Evolutionary conservation across 2,329 filamentous ascomycete genomes (phyloP), one percentile per base, ranked within the genome.

Genomic region (Aspergillus pseudoglaucus): DNA sequence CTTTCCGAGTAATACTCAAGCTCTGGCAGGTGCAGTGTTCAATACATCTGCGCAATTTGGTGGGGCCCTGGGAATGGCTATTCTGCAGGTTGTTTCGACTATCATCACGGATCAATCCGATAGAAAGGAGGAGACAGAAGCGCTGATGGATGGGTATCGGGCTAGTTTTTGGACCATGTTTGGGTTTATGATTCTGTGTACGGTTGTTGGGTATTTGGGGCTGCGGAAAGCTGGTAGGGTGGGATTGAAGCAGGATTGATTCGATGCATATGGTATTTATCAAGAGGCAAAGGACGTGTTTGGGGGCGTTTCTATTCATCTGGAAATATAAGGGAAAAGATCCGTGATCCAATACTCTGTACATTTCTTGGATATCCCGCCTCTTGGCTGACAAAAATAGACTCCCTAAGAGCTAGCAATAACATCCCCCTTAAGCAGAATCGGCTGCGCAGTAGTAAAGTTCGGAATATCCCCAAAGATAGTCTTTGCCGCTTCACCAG

Each of bases 21-120:
- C 77, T 0, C 65, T 84, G 0, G 80, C 79, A 0, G 82, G 81
- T 0, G 80, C 78, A 0, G 80, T 84, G 0, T 84, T 83, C 60
- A 82, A 81, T 51, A 81, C 79, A 0, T 68, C 77, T 0, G 65
- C 72, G 0, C 79, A 83, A 52, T 75, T 83, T 47, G 80, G 80
- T 0, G 74, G 71, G 15, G 72, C 74, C 0, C 66, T 82, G 1
- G 78, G 77, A 0, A 58, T 82, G 3, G 76, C 77, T 6, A 60
- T 77, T 2, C 73, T 75, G 47, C 74, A 75, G 8, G 72, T 76
- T 0, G 74, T 81, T 27, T 62, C 65, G 1, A 55, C 55, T 1
- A 48, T 59, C 3, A 71, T 77, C 1, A 76, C 73, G 1, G 65
- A 72, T 20, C 64, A 72, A 1, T 58, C 60, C 1, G 47, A 55